These are phyloP conservation scores for Globisporangium takayamanum DNA, from an alignment of 352 stramenopile species.

Conservation along the genomic window DNA sequence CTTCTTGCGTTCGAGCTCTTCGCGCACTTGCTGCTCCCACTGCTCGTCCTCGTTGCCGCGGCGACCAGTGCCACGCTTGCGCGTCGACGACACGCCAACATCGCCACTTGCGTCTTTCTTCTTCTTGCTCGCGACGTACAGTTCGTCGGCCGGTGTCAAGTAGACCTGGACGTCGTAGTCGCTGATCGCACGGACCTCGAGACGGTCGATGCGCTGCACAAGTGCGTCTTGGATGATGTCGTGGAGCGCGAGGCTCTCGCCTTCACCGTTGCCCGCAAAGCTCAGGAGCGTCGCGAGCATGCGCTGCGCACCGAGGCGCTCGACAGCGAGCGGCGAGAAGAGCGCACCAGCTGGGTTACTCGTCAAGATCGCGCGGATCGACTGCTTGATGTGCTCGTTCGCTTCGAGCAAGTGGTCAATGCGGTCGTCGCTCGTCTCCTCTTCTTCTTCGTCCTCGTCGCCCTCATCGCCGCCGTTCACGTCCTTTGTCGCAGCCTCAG, in stretches of 20 bases:
- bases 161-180: slow-evolving; percentile 58
- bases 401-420: slow-evolving; percentile 80
- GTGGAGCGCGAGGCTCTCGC: slow-evolving; percentile 64
- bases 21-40: slow-evolving; percentile 79
- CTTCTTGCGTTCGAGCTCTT: slow-evolving; percentile 74
- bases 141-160: slow-evolving; percentile 55
- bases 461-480: slow-evolving; percentile 19
- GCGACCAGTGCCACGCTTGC: slow-evolving; percentile 27
- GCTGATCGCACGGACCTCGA: slow-evolving; percentile 45
- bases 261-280: slow-evolving; percentile 76
- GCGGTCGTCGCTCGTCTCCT: slow-evolving; percentile 50
- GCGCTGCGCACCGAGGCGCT: slow-evolving; percentile 62
- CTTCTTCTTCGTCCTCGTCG: slow-evolving; percentile 34
- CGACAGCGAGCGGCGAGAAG: slow-evolving; percentile 36
- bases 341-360: slow-evolving; percentile 38
- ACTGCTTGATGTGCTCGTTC: slow-evolving; percentile 51
- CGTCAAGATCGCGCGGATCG: slow-evolving; percentile 42
- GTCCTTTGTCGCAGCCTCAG: slow-evolving; percentile 4
- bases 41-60: slow-evolving; percentile 76
- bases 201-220: slow-evolving; percentile 39
- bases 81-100: slow-evolving; percentile 2
- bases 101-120: slow-evolving; percentile 11
- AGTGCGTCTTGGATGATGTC: slow-evolving; percentile 61
- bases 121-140: slow-evolving; percentile 67
- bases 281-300: slow-evolving; percentile 64